phyloP scores from a whole-genome alignment of 495 filamentous ascomycete species.

The Aspergillus sclerotioniger region DNA sequence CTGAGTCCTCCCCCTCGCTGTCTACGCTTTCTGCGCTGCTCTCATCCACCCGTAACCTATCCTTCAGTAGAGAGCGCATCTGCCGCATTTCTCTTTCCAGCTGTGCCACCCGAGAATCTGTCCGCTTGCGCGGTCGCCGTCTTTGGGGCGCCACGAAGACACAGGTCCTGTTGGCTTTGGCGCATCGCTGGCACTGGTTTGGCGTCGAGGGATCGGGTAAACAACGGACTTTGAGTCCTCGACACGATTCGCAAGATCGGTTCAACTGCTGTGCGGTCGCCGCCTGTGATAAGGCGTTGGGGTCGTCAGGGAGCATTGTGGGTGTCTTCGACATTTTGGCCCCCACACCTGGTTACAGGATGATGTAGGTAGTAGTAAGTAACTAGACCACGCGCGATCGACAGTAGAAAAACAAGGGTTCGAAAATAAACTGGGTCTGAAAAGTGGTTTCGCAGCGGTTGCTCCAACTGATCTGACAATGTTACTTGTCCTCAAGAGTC shows the following conservation, averaged over 20 bases:
- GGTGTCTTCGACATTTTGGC: constrained; percentile 30
- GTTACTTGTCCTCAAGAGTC: not conserved
- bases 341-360: not conserved
- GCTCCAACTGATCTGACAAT: not conserved
- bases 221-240: constrained; percentile 81
- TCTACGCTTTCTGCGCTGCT: constrained; percentile 32
- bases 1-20: constrained; percentile 27
- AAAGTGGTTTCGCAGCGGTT: not conserved
- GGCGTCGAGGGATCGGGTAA: constrained; percentile 62
- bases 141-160: constrained; percentile 75
- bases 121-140: constrained; percentile 77
- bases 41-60: constrained; percentile 31
- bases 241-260: constrained; percentile 83
- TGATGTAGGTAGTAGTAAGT: too few species aligned
- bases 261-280: constrained; percentile 40
- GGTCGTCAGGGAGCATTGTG: constrained; percentile 35
- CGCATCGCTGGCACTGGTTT: constrained; percentile 73
- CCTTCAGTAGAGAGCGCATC: constrained; percentile 46
- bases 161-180: constrained; percentile 71
- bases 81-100: constrained; percentile 85
- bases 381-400: constrained; percentile 2
- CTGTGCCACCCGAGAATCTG: constrained; percentile 81
- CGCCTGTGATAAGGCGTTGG: constrained; percentile 17
- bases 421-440: not conserved
- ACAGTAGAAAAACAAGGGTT: not conserved